Percentiles rank a stretch among this genome's conserved stretches.
phyloP scores from a whole-genome alignment of 768 basidiomycete genomes.

The Coprinopsis cinerea region DNA sequence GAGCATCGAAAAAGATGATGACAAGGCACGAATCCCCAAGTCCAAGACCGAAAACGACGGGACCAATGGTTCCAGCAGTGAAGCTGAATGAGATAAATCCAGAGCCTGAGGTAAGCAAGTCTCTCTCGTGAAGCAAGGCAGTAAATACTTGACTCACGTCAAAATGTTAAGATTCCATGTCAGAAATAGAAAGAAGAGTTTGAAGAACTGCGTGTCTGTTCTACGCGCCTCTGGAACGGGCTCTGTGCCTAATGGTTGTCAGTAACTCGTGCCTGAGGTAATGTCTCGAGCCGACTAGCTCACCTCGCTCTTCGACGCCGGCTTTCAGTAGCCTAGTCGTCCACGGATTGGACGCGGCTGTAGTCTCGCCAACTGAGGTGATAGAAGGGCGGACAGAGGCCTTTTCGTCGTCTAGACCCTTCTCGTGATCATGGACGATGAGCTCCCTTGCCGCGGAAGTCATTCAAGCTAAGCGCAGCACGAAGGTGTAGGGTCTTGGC shows the following conservation, averaged over 20 bases:
- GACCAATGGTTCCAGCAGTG: constrained; percentile 64
- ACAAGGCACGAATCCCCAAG: constrained; percentile 58
- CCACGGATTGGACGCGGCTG: constrained; percentile 3
- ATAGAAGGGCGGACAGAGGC: too few species aligned
- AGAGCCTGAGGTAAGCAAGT: too few species aligned
- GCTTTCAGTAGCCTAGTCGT: constrained; percentile 11
- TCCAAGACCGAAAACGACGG: constrained; percentile 50
- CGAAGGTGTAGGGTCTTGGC: too few species aligned
- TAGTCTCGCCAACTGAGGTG: too few species aligned
- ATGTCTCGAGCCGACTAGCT: background rate
- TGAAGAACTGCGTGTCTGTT: constrained; percentile 54
- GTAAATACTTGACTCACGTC: too few species aligned
- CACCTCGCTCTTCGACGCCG: constrained; percentile 32
- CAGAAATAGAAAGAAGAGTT: constrained; percentile 76
- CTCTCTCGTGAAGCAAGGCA: background rate
- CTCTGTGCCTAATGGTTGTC: constrained; percentile 37
- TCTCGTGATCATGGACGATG: too few species aligned
- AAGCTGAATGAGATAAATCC: constrained; percentile 50
- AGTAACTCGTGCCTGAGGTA: background rate
- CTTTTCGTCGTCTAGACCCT: too few species aligned
- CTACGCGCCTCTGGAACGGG: constrained; percentile 54
- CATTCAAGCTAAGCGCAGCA: too few species aligned
- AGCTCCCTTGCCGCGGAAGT: too few species aligned
- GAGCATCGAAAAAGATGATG: constrained; percentile 62
- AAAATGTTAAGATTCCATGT: constrained; percentile 68